Percentiles rank a stretch among this genome's conserved stretches.
phyloP scores from a whole-genome alignment of 148 eudicot species.

The Suaeda aralocaspica region DNA sequence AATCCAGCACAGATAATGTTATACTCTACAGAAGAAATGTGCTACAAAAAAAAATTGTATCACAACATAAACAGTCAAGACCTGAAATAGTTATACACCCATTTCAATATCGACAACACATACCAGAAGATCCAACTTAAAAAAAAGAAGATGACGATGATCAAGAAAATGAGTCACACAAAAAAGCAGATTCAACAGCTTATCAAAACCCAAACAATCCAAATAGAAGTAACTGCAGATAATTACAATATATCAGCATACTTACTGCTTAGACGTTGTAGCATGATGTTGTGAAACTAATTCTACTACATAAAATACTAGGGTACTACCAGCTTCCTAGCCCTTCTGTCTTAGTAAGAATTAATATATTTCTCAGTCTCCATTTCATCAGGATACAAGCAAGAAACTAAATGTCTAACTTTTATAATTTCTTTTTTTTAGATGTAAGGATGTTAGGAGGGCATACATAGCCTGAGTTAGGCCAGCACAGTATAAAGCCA shows the following conservation, averaged over 20 bases:
- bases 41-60: not conserved
- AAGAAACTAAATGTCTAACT: not conserved
- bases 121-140: not conserved
- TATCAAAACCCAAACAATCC: not conserved
- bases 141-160: not conserved
- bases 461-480: not conserved
- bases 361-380: not conserved
- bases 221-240: not conserved
- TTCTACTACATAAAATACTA: too few relatives aligned
- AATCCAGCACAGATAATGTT: conserved; percentile 7
- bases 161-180: not conserved
- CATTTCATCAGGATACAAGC: not conserved
- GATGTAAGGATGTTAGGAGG: not conserved
- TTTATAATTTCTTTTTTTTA: not conserved
- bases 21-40: not conserved
- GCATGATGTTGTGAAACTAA: not conserved
- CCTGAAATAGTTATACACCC: not conserved
- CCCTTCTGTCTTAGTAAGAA: not conserved
- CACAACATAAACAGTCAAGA: not conserved
- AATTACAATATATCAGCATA: too few relatives aligned
- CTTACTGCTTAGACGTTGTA: not conserved
- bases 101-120: not conserved
- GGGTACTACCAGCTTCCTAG: not conserved
- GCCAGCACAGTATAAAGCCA: not conserved
- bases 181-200: conserved; percentile 3